Conservation (phyloP, 164 flowering plant genomes). For the Vitis vinifera region DNA sequence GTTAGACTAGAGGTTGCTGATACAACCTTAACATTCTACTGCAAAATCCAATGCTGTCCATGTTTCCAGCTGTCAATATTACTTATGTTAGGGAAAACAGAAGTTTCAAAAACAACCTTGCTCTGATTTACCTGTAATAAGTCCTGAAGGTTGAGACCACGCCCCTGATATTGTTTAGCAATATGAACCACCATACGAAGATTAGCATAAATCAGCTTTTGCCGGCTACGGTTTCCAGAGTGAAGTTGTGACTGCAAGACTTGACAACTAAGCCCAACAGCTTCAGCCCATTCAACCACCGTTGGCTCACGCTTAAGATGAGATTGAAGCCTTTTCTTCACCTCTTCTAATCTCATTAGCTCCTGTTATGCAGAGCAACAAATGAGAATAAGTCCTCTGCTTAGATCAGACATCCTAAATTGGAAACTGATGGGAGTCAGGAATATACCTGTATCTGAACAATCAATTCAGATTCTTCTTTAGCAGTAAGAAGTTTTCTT, state of each 20-base stretch:
- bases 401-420: neutral
- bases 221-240: slow-evolving; percentile 58
- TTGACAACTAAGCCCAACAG: slow-evolving; percentile 59
- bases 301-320: slow-evolving; percentile 83
- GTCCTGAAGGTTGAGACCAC: slow-evolving; percentile 78
- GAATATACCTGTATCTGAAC: slow-evolving; percentile 57
- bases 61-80: neutral
- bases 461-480: slow-evolving; percentile 70
- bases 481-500: slow-evolving; percentile 57
- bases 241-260: slow-evolving; percentile 50
- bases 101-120: neutral
- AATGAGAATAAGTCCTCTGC: slow-evolving; percentile 3
- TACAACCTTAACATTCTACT: no score
- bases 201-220: slow-evolving; percentile 75
- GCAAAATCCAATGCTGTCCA: neutral
- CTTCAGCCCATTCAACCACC: slow-evolving; percentile 83
- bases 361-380: slow-evolving; percentile 45
- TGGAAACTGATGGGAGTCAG: neutral
- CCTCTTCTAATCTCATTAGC: slow-evolving; percentile 55
- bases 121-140: slow-evolving; percentile 68
- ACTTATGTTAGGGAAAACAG: neutral
- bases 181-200: slow-evolving; percentile 87
- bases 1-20: no score
- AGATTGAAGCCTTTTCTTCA: slow-evolving; percentile 61
- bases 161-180: slow-evolving; percentile 78